Evolutionary conservation across 371 early-diverging fungal genomes (phyloP).

Genomic region (Lichtheimia hyalospora): DNA sequence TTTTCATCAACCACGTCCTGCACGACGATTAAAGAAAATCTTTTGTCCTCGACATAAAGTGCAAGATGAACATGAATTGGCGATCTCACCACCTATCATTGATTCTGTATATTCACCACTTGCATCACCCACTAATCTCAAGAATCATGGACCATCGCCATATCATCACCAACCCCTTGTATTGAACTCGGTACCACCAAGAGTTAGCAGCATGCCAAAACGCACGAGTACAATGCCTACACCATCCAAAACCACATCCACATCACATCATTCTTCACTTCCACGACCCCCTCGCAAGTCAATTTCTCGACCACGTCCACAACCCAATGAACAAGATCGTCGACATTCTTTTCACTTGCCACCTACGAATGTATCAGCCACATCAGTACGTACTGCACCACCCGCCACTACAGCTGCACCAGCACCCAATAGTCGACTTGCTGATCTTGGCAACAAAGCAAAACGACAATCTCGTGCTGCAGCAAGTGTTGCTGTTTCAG

Average conservation of each 20-base stretch:
- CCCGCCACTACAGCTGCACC: neutral
- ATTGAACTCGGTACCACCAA: constrained; percentile 14
- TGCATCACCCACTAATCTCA: constrained; percentile 11
- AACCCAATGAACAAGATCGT: constrained; percentile 1
- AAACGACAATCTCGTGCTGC: constrained; percentile 19
- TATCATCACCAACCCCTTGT: neutral
- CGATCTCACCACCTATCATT: constrained; percentile 17
- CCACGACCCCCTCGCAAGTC: constrained; percentile 1
- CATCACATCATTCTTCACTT: neutral
- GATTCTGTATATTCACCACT: constrained; percentile 8
- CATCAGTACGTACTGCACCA: constrained; percentile 7
- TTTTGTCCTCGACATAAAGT: constrained; percentile 10
- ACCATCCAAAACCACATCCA: constrained; percentile 3
- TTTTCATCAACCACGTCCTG: constrained; percentile 4
- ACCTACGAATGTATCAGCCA: constrained; percentile 1
- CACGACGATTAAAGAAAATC: constrained; percentile 15
- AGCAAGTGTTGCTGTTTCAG: constrained; percentile 8
- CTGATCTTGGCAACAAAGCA: neutral
- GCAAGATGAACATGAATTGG: constrained; percentile 5
- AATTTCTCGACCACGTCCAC: neutral
- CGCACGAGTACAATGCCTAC: neutral
- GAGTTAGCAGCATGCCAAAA: constrained; percentile 15
- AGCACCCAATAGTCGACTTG: neutral
- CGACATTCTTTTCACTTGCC: constrained; percentile 8
- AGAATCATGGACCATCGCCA: neutral